Base-by-base conservation (phyloP, 495 filamentous ascomycete species). In the Aspergillus sclerotiicarbonarius region DNA sequence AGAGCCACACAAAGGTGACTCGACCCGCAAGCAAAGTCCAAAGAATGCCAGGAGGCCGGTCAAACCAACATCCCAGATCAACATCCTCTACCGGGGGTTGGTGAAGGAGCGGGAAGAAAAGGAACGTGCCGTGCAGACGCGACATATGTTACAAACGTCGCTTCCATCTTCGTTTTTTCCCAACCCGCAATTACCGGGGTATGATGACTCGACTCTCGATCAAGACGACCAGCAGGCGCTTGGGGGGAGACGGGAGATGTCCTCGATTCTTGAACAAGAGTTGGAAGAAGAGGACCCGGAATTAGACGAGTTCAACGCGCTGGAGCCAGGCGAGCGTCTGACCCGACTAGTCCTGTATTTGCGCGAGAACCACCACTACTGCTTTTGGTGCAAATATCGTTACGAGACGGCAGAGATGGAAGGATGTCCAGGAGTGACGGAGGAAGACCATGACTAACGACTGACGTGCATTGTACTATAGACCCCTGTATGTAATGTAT, bases 301-400 rank as follows among this genome's bases (percentile, higher is more conserved):
- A 67, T 66, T 99, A 48, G 87, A 91, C n/a, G 89, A 82, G 41
- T 98, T 96, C 62, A 87, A 91, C 62, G 80, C 79, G 6, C 71
- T 92, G 5, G 79, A 83, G 3, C 76, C 80, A 1, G 76, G 73
- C 2, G 87, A 96, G 62, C 81, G 80, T 59, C 67, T 97, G 51
- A 66, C 74, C 12, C 83, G 72, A 54, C 66, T 96, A 9, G 82
- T 94, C 10, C 62, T 71, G 20, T 85, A 88, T 69, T 66, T 99
- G 39, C 81, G 93, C 20, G 76, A 85, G 30, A 82, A 79, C 62
- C 80, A 89, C 63, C 71, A 79, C 41, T 99, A 99, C 68, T 99
- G 94, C 76, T 96, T 96, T 70, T 99, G 92, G 91, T 99, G 94
- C 69, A 96, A 96, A 69, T 88, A 80, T 69, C 73, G 77, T 44